A percentile compares a stretch with the other conserved stretches of the same genome.
These are phyloP conservation scores for Pleurotus pulmonarius DNA, from an alignment of 768 basidiomycete genomes.

Conservation along the genomic window DNA sequence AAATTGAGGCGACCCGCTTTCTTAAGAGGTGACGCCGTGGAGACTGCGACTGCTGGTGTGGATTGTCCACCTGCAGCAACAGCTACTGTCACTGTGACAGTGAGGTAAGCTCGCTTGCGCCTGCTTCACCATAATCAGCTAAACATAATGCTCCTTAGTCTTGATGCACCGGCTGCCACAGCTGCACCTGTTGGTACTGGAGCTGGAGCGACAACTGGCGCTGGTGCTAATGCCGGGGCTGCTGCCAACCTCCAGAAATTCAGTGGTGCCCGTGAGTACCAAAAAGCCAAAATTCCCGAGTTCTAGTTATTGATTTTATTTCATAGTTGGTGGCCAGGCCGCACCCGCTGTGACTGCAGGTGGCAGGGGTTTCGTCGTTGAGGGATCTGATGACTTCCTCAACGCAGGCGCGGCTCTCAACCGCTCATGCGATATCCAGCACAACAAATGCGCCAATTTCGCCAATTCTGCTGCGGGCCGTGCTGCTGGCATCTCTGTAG, in stretches of 20 bases:
- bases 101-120: not conserved
- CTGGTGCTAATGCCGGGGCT: conserved; percentile 15
- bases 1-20: not conserved
- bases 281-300: too few relatives aligned
- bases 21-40: not conserved
- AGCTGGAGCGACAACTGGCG: conserved; percentile 7
- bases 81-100: conserved; percentile 1
- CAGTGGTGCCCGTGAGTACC: conserved; percentile 39
- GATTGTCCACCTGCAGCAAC: not conserved
- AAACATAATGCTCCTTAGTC: too few relatives aligned
- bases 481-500: conserved; percentile 32
- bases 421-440: conserved; percentile 56
- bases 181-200: not conserved
- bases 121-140: too few relatives aligned
- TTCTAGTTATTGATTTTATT: not conserved
- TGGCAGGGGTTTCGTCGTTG: conserved; percentile 46
- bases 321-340: conserved; percentile 36
- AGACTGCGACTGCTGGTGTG: conserved; percentile 3
- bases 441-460: conserved; percentile 50
- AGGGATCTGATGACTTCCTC: conserved; percentile 41
- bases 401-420: conserved; percentile 46
- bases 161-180: conserved; percentile 5
- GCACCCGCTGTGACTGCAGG: conserved; percentile 43
- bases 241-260: conserved; percentile 46
- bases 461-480: conserved; percentile 43